Conservation (phyloP, 1,139 yeast genomes). For the Wickerhamomyces sp. region DNA sequence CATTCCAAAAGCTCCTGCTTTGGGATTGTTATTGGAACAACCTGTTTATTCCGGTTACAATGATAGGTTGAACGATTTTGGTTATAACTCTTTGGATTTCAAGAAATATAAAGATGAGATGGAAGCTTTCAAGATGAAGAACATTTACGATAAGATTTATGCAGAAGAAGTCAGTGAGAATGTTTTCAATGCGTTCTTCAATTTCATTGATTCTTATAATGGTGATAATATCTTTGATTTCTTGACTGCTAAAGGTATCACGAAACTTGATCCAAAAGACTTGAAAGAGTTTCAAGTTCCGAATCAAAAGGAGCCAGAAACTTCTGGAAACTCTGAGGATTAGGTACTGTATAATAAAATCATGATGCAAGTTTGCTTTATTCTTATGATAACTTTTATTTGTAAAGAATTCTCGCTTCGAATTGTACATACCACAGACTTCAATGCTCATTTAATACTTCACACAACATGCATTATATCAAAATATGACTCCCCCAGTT, state of each 20-base stretch:
- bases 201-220: slow-evolving; percentile 75
- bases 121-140: slow-evolving; percentile 81
- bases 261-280: slow-evolving; percentile 21
- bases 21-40: slow-evolving; percentile 83
- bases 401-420: no score
- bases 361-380: neutral
- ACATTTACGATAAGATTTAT: slow-evolving; percentile 87
- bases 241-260: slow-evolving; percentile 59
- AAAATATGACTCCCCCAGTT: no score
- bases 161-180: slow-evolving; percentile 84
- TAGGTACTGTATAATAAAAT: neutral
- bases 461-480: no score
- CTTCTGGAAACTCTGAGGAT: slow-evolving; percentile 1
- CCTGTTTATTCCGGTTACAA: slow-evolving; percentile 92
- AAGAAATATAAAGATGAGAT: slow-evolving; percentile 62
- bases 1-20: slow-evolving; percentile 96
- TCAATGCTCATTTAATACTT: no score
- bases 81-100: slow-evolving; percentile 75
- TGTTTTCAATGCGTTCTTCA: slow-evolving; percentile 83
- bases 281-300: slow-evolving; percentile 17
- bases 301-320: slow-evolving; percentile 14
- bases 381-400: no score
- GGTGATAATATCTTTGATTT: slow-evolving; percentile 64
- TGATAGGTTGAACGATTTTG: slow-evolving; percentile 62
- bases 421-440: no score